Evolutionary conservation across 768 basidiomycete species (phyloP), one percentile per base, ranked within the genome.

Genomic region (Phylloporus arenicola): DNA sequence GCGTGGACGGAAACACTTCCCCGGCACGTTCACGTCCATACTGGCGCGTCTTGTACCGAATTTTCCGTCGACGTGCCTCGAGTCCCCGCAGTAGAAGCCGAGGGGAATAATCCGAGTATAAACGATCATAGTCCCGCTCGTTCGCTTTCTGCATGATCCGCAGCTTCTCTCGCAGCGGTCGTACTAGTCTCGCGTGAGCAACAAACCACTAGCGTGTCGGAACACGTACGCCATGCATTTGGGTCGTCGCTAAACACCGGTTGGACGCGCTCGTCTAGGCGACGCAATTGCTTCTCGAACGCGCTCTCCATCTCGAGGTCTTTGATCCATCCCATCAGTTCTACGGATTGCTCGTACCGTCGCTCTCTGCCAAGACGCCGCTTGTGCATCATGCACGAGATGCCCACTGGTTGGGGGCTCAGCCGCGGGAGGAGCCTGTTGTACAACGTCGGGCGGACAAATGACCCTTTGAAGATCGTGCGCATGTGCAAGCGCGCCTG

Each of bases 371-470:
- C 68, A 9, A 61, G 53, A 14, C 75, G 69, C 2, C 84, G 71
- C 14, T 70, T 67, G 37, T 69, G 63, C 30, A 94, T 88, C 72
- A 92, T 89, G 64, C 79, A 76, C 2, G 79, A 75, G 40, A 92
- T 78, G n/a, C 76, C 72, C 5, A 69, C 57, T 0, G 94, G 93
- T 54, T 95, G 91, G 1, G 88, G 90, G 35, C 77, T 81, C 57
- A 96, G 70, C 0, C 88, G 81, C 0, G 91, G 91, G 13, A 96
- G 76, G 1, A 91, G 88, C 0, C 69, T 73, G 62, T 91, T 81
- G 67, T 68, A 80, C 8, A 79, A 45, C 0, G 84, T 75, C 0
- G 90, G 78, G 11, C 80, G 81, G n/a, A 91, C 62, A 63, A 80
- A 79, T 2, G 74, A 76, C 5, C 90, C 87, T 7, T 88, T 91